Evolutionary conservation across 768 basidiomycete genomes (phyloP), one percentile per base, ranked within the genome.

Genomic region (Rhodotorula taiwanensis): DNA sequence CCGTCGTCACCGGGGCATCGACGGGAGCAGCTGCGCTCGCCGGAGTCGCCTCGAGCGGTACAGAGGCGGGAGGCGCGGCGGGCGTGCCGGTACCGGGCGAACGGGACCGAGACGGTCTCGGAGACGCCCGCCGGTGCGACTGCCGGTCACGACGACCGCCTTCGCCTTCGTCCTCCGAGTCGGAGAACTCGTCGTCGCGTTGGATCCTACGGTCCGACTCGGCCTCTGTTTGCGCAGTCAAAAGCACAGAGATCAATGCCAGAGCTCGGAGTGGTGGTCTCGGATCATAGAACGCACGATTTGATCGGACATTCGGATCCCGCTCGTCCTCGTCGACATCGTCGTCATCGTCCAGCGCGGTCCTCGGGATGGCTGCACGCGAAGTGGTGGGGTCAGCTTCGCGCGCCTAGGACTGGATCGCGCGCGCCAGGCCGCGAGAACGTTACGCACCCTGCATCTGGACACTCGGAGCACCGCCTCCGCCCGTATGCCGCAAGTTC

Each of bases 161-260:
- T 70, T 87, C 87, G 23, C 90, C 93, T 77, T 99, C 95, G 74
- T 99, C 95, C 68, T 99, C 95, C 3, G 95, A 98, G 75, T 99
- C 95, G 11, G 91, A 95, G 18, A 95, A 80, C 72, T 93, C 89
- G 27, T 86, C 87, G 44, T 94, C 90, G 8, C 82, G 83, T 74
- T 92, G 91, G 64, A 87, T 80, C 28, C 85, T 80, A 28, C 84
- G 82, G 74, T 99, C 94, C 39, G 92, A 82, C 14, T 90, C 76
- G 21, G 86, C 82, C 70, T 82, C 78, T 80, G n/a, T n/a, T n/a
- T n/a, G n/a, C n/a, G n/a, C 25, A 49, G n/a, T 18, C 31, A 16
- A 31, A 16, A 21, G 33, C 18, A 25, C 33, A 13, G 5, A 33
- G 2, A 25, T 3, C 15, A 25, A n/a, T n/a, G 25, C 20, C 7